Evolutionary conservation across 2,329 filamentous ascomycete species (phyloP).

Genomic region (Phyllosticta capitalensis): DNA sequence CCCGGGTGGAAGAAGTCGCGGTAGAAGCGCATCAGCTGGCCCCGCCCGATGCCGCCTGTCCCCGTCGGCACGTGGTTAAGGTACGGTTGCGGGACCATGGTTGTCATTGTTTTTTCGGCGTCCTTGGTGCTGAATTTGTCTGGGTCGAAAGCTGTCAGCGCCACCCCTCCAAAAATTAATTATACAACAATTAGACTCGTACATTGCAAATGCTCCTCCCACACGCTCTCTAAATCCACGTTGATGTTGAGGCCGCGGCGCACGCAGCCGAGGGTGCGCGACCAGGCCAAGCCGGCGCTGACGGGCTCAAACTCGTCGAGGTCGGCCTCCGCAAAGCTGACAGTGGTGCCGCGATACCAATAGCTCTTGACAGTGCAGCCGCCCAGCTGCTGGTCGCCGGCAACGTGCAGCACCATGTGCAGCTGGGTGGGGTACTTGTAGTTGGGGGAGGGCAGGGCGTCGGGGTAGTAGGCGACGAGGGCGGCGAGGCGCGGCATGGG

Average conservation of each 20-base stretch:
- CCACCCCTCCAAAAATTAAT: background rate
- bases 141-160: background rate
- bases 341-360: slow-evolving; percentile 27
- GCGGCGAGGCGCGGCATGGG: slow-evolving; percentile 31
- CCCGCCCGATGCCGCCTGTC: slow-evolving; percentile 34
- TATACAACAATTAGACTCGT: slow-evolving; percentile 4
- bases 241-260: slow-evolving; percentile 28
- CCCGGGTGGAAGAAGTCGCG: slow-evolving; percentile 45
- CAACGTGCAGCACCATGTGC: slow-evolving; percentile 32
- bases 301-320: slow-evolving; percentile 30
- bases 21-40: slow-evolving; percentile 43
- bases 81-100: slow-evolving; percentile 22
- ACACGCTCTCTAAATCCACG: slow-evolving; percentile 25
- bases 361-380: slow-evolving; percentile 28
- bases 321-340: slow-evolving; percentile 35
- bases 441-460: slow-evolving; percentile 26
- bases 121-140: slow-evolving; percentile 15
- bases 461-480: slow-evolving; percentile 36
- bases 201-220: slow-evolving; percentile 24
- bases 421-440: slow-evolving; percentile 30
- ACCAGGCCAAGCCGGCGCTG: slow-evolving; percentile 34
- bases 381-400: slow-evolving; percentile 26
- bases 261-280: slow-evolving; percentile 30
- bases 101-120: slow-evolving; percentile 20
- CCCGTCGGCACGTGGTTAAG: slow-evolving; percentile 33